Base-by-base conservation (phyloP, 306 rosid genomes). In the Canavalia gladiata region DNA sequence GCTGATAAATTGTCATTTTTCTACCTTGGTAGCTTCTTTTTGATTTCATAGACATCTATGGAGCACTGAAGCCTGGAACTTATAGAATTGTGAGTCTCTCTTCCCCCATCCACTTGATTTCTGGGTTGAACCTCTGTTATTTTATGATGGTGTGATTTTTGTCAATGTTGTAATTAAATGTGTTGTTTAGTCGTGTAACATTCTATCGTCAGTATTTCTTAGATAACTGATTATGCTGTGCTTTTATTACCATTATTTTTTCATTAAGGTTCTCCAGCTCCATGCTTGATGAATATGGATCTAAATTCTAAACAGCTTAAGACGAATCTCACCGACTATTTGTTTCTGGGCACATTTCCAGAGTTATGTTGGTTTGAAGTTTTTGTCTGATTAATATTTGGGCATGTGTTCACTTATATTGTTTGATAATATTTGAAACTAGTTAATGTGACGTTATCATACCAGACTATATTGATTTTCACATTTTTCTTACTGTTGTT, bases 31-130 rank as follows among this genome's bases (percentile, higher is more conserved):
- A 94, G 97, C 73, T 86, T 81, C 87, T 94, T 70, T 94, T 92
- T 66, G 83, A 92, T 85, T 91, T 94, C 87, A 72, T 94, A 72
- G 92, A 91, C 78, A 69, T 54, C 4, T 42, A 55, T 75, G 79
- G 88, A 83, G 85, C 68, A 83, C 79, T 88, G 88, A 83, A 88
- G 84, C 83, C 92, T 64, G 90, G 90, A 58, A 86, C 93, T 65
- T 91, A 94, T 74, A 91, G 85, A 88, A 82, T 92, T 87, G 98
- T 94, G 87, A 89, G 91, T 83, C 49, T 13, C 74, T 72, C 77
- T 49, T 46, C 43, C 43, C 9, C 28, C 47, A 59, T 80, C 30
- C 56, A 54, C 68, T 77, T 62, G 13, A 79, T 85, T 81, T 83
- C 51, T 68, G 10, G 46, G 45, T 59, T 65, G 51, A 69, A 65